These are phyloP conservation scores for Ophiognomonia clavigignenti-juglandacearum DNA, from an alignment of 2,329 filamentous ascomycete genomes.

Conservation along the genomic window DNA sequence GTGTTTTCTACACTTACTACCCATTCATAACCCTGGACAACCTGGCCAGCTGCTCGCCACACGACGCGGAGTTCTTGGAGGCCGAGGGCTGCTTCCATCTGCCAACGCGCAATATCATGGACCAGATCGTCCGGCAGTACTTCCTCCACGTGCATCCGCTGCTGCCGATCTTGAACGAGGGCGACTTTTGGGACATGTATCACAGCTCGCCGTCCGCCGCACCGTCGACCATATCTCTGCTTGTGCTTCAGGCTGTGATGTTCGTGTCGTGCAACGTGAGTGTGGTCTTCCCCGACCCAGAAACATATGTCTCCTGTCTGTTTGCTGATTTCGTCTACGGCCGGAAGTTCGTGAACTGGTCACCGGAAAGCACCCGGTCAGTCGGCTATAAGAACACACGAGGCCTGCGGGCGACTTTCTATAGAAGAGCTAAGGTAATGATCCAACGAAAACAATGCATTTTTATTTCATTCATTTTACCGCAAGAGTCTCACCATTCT, in stretches of 20 bases:
- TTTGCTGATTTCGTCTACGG: not conserved
- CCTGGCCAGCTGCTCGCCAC: slow-evolving; percentile 29
- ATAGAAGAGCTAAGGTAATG: slow-evolving; percentile 34
- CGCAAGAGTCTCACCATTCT: not conserved
- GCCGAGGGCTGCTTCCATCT: slow-evolving; percentile 37
- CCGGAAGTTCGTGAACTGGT: not conserved
- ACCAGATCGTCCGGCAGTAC: slow-evolving; percentile 40
- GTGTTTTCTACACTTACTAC: slow-evolving; percentile 30
- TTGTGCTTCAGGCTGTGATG: slow-evolving; percentile 40
- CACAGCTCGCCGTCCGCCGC: slow-evolving; percentile 18
- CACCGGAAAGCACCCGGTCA: slow-evolving; percentile 13
- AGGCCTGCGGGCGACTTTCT: slow-evolving; percentile 37
- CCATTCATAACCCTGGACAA: slow-evolving; percentile 33
- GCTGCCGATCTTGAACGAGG: slow-evolving; percentile 36
- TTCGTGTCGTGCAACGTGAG: slow-evolving; percentile 37
- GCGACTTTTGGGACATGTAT: slow-evolving; percentile 39
- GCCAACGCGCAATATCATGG: slow-evolving; percentile 28
- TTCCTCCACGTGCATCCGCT: slow-evolving; percentile 37
- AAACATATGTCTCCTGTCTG: not conserved
- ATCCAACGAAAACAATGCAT: too few relatives aligned
- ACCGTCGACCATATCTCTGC: slow-evolving; percentile 30
- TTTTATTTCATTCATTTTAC: not conserved
- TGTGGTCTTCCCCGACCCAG: too few relatives aligned
- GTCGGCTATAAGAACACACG: slow-evolving; percentile 37
- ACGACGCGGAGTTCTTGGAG: slow-evolving; percentile 38